A percentile compares a stretch with the other conserved stretches of the same genome.
Conservation (phyloP, 176 grass and related monocot genomes). For the Zea luxurians region DNA sequence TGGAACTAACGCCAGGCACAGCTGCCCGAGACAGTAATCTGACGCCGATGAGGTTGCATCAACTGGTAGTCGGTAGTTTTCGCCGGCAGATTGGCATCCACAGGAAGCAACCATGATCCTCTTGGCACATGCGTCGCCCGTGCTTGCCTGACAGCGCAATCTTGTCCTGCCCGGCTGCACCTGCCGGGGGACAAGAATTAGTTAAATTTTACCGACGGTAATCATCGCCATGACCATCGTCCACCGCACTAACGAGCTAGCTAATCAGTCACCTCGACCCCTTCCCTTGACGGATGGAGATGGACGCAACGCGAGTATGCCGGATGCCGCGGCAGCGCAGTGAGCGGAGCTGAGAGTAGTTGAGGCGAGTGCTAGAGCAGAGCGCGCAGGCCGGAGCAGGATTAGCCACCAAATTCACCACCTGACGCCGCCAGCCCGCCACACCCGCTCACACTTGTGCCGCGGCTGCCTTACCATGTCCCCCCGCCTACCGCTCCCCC, state of each 20-base stretch:
- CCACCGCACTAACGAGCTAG: neutral
- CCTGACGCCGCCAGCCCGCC: neutral
- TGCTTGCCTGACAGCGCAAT: neutral
- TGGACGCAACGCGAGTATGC: neutral
- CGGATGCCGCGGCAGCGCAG: too few relatives aligned
- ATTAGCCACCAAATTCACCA: slow-evolving; percentile 34
- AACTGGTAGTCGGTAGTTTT: slow-evolving; percentile 41
- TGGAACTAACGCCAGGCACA: neutral
- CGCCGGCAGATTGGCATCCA: neutral
- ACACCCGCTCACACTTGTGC: neutral
- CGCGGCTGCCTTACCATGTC: slow-evolving; percentile 43
- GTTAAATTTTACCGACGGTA: neutral
- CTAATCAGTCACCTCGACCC: neutral
- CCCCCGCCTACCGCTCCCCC: neutral
- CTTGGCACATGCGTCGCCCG: neutral
- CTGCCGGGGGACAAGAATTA: neutral
- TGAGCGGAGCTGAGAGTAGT: neutral
- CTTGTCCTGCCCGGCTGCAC: neutral
- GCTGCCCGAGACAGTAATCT: neutral
- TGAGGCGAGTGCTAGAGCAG: neutral
- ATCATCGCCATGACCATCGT: too few relatives aligned
- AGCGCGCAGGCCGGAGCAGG: neutral
- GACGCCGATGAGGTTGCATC: neutral
- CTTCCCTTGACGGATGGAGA: neutral
- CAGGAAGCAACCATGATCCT: slow-evolving; percentile 16